Conservation (phyloP, 768 basidiomycete species). For the Serendipita vermifera region DNA sequence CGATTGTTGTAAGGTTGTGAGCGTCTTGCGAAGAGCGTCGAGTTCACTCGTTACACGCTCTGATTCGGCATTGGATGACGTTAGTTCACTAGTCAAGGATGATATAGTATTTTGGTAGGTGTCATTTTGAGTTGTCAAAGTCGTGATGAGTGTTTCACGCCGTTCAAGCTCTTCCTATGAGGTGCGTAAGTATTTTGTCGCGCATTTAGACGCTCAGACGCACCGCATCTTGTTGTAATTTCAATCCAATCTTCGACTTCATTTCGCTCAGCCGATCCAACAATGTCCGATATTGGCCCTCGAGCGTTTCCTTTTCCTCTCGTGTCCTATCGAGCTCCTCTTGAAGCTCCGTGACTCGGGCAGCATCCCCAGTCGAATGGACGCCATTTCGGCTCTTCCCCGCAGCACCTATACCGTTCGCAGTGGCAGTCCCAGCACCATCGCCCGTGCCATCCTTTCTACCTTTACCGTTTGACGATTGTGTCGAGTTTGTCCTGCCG, state of each 20-base stretch:
- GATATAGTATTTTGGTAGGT: slow-evolving; percentile 58
- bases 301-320: slow-evolving; percentile 81
- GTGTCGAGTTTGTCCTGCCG: too few relatives aligned
- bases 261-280: slow-evolving; percentile 83
- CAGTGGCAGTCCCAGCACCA: too few relatives aligned
- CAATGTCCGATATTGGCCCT: slow-evolving; percentile 71
- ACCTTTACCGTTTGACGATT: too few relatives aligned
- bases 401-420: too few relatives aligned
- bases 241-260: slow-evolving; percentile 86
- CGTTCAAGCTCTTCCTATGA: slow-evolving; percentile 96
- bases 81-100: slow-evolving; percentile 69
- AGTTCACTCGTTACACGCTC: slow-evolving; percentile 59
- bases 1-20: not conserved
- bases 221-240: slow-evolving; percentile 93
- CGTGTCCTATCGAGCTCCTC: slow-evolving; percentile 59
- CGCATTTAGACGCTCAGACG: slow-evolving; percentile 22
- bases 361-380: too few relatives aligned
- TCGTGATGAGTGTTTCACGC: slow-evolving; percentile 69
- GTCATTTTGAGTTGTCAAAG: slow-evolving; percentile 64
- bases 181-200: not conserved
- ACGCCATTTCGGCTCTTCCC: too few relatives aligned
- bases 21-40: slow-evolving; percentile 43
- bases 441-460: too few relatives aligned
- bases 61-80: slow-evolving; percentile 60
- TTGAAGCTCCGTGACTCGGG: slow-evolving; percentile 42